These are phyloP conservation scores for Coniochaeta pulveracea DNA, from an alignment of 2,329 filamentous ascomycete species.

Conservation along the genomic window DNA sequence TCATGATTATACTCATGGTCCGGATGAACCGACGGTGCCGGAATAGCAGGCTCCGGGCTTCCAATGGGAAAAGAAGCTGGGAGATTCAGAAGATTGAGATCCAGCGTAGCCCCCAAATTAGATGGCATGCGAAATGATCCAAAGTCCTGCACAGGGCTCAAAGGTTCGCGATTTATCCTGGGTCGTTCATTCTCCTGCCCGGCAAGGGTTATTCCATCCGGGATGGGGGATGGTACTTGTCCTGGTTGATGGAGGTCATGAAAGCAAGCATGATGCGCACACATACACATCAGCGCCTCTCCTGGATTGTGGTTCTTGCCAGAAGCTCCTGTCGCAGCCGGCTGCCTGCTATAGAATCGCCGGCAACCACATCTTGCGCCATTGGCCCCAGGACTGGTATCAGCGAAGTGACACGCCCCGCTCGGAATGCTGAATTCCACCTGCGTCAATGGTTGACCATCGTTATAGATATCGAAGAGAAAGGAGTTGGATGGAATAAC, in stretches of 20 bases:
- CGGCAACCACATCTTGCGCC: constrained; percentile 47
- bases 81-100: constrained; percentile 22
- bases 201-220: constrained; percentile 9
- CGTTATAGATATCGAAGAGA: constrained; percentile 42
- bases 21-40: constrained; percentile 5
- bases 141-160: constrained; percentile 39
- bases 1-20: constrained; percentile 17
- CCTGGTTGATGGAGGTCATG: constrained; percentile 35
- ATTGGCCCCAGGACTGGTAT: constrained; percentile 37
- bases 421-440: constrained; percentile 27
- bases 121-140: constrained; percentile 25
- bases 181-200: constrained; percentile 43
- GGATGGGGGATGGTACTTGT: constrained; percentile 11
- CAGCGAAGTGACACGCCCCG: constrained; percentile 47
- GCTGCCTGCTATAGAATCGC: constrained; percentile 44
- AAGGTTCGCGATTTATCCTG: constrained; percentile 32
- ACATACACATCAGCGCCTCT: constrained; percentile 47
- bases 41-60: constrained; percentile 1
- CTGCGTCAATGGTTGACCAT: constrained; percentile 22
- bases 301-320: constrained; percentile 21
- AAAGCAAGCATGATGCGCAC: constrained; percentile 50
- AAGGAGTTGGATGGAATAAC: constrained; percentile 30
- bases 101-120: constrained; percentile 24
- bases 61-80: constrained; percentile 7
- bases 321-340: constrained; percentile 15